Conservation (phyloP, 805 yeast genomes). For the Teunomyces pallodes region DNA sequence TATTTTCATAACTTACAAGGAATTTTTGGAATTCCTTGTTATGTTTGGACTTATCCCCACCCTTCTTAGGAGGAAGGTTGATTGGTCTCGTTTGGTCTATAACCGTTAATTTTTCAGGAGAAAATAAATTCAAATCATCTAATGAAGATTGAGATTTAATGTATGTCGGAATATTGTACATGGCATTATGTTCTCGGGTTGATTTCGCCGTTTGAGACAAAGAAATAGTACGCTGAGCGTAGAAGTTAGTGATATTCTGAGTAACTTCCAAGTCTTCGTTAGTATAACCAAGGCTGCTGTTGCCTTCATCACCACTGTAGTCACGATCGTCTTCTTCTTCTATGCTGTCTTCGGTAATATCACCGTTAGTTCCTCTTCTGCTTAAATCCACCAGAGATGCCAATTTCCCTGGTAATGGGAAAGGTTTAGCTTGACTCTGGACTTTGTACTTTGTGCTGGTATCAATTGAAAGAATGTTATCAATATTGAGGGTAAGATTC, state of each 20-base stretch:
- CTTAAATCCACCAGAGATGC: constrained; percentile 9
- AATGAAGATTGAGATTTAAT: constrained; percentile 41
- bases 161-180: constrained; percentile 37
- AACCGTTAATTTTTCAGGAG: constrained; percentile 55
- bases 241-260: constrained; percentile 36
- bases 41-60: constrained; percentile 52
- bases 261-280: constrained; percentile 34
- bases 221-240: constrained; percentile 34
- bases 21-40: constrained; percentile 52
- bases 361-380: constrained; percentile 6
- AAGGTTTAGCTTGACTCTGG: constrained; percentile 15
- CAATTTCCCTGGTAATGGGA: constrained; percentile 31
- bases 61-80: constrained; percentile 66
- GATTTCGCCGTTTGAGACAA: constrained; percentile 30
- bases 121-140: constrained; percentile 60
- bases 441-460: constrained; percentile 23
- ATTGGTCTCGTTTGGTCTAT: constrained; percentile 66
- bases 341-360: constrained; percentile 13
- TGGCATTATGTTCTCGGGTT: constrained; percentile 30
- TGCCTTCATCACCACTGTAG: constrained; percentile 10
- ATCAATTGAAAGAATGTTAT: constrained; percentile 16
- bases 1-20: constrained; percentile 38
- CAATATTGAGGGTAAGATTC: constrained; percentile 5
- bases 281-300: constrained; percentile 6
- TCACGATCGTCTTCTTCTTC: constrained; percentile 18